Evolutionary conservation across 352 stramenopile genomes (phyloP), one percentile per base, ranked within the genome.

Genomic region (Phytopythium ostracodes): DNA sequence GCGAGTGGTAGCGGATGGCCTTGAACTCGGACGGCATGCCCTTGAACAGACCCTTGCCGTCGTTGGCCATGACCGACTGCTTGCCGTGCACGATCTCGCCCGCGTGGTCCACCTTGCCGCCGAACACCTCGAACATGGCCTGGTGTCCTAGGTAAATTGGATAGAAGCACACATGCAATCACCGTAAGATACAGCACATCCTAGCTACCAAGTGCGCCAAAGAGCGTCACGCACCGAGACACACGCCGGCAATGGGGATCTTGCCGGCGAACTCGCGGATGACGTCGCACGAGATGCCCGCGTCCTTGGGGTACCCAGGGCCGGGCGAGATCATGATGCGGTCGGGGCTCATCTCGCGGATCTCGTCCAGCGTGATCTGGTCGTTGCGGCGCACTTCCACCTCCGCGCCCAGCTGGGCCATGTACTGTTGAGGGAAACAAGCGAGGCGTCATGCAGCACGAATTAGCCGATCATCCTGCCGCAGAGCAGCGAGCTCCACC

Each of bases 1-100:
- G 82, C 65, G 86, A 95, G 69, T 96, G 88, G 72, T 96, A 96
- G 36, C 88, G 84, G 49, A 94, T 93, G 57, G 86, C 86, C 52
- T 86, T 79, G 63, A 94, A 92, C 60, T 91, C 83, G 18, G 76
- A 70, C 25, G 78, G 64, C 71, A 96, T 90, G 56, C 82, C 83
- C 63, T 87, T 88, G 64, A 96, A 96, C 22, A 96, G 65, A 0
- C 88, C 88, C 64, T 92, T 89, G 62, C 86, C 88, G 42, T 95
- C 88, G 69, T 91, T 82, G 55, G 79, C 68, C 72, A 96, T 96
- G 1, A 84, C 76, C 40, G 84, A 92, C 60, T 87, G 76, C 69
- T 96, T 96, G 69, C 88, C 88, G 67, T 96, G 88, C 63, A 95
- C 76, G 60, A 96, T 95, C 71, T 96, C 88, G 12, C 88, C 88